A percentile compares a stretch with the other conserved stretches of the same genome.
Evolutionary conservation across 1,139 yeast genomes (phyloP).

Genomic region (Yamadazyma dushanensis): DNA sequence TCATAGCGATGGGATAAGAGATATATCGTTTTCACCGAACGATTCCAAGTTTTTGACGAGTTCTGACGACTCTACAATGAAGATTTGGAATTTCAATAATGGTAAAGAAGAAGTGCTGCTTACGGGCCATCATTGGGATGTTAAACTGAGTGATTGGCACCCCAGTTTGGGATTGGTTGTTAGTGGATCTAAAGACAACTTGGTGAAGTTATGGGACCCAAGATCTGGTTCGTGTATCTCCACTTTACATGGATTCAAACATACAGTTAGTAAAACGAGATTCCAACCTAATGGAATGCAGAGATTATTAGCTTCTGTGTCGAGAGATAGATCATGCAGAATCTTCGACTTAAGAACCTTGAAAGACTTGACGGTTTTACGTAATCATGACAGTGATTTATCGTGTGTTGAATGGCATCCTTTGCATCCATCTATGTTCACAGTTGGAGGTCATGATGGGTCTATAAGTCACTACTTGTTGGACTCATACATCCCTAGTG

Average conservation of each 20-base stretch:
- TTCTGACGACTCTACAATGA: slow-evolving; percentile 85
- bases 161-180: slow-evolving; percentile 80
- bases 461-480: slow-evolving; percentile 76
- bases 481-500: slow-evolving; percentile 50
- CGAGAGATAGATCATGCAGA: slow-evolving; percentile 86
- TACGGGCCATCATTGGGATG: slow-evolving; percentile 98
- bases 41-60: slow-evolving; percentile 90
- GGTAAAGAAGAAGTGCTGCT: slow-evolving; percentile 81
- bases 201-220: slow-evolving; percentile 96
- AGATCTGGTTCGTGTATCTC: slow-evolving; percentile 69
- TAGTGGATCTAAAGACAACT: slow-evolving; percentile 89
- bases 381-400: slow-evolving; percentile 83
- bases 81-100: slow-evolving; percentile 92
- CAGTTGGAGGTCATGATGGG: slow-evolving; percentile 91
- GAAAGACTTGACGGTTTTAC: slow-evolving; percentile 71
- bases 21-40: slow-evolving; percentile 84
- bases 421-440: slow-evolving; percentile 70
- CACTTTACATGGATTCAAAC: slow-evolving; percentile 89
- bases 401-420: slow-evolving; percentile 94
- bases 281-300: slow-evolving; percentile 75
- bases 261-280: slow-evolving; percentile 80
- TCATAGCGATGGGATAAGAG: slow-evolving; percentile 81
- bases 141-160: slow-evolving; percentile 97
- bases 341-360: slow-evolving; percentile 83
- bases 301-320: slow-evolving; percentile 78